Base-by-base conservation (phyloP, 139 green algal genomes). In the Picochlorum sp. region DNA sequence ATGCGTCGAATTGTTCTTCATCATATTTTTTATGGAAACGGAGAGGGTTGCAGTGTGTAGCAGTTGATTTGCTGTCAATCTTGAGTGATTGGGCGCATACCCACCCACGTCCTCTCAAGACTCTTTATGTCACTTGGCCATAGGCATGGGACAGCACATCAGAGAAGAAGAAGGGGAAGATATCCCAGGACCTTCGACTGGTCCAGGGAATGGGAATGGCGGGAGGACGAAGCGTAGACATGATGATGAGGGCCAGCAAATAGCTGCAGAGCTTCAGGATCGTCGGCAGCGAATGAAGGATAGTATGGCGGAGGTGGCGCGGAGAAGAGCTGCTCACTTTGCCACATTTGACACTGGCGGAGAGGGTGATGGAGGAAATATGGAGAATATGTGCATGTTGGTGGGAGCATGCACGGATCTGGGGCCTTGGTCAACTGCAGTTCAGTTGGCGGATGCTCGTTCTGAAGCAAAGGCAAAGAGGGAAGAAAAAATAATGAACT, bases 371-470 rank as follows among this genome's bases (percentile, higher is more conserved):
- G 64, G 61, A 7, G 57, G 14, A 15, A 57, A 70, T 5, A 51
- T 45, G 9, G 70, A 15, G 3, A 73, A 52, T 45, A 77, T 28
- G 55, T 74, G 11, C 73, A 85, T 32, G 63, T 65, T 20, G 81
- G 78, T 15, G 76, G 68, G 64, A 62, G 5, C 41, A 76, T 79
- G 83, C 83, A 6, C 73, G 85, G 18, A 76, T 0, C 74, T 91
- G 26, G 85, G 85, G 0, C 81, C 83, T 3, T 89, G 81, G 79
- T 77, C 65, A 38, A 71, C 59, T 45, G 81, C 85, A 7, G 59
- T 79, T 15, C 70, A 85, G 74, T 75, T 90, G 26, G 78, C 81
- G 7, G 80, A 88, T 15, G 78, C 66, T 4, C 58, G 81, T 1
- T 67, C 79, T 21, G 63, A 74, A 63, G 85, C 79, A 56, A 67